Base-by-base conservation (phyloP, 2,329 filamentous ascomycete genomes). In the Verticillium nubilum region DNA sequence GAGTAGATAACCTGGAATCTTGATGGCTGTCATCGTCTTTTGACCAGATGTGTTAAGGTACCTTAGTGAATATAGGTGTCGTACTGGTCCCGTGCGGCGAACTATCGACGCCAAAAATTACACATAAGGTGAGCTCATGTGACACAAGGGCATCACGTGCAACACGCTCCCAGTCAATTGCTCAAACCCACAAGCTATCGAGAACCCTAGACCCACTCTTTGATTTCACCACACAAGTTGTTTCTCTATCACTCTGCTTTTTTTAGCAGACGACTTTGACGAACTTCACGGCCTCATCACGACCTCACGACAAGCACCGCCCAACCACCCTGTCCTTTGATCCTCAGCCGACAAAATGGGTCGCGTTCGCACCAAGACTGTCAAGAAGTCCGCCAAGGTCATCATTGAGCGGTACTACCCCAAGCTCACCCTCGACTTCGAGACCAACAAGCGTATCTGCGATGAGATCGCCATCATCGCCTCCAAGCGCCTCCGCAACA, bases 401-500 rank as follows among this genome's bases (percentile, higher is more conserved):
- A 94, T 98, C 85, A 98, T 99, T 82, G 93, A 97, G 90, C 87
- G 90, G 70, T 96, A 95, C 86, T 96, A 96, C 84, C 95, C 95
- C 77, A 92, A 92, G 83, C 86, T 99, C 79, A 97, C 93, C 67
- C 91, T 98, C 76, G 95, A 99, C 86, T 99, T 99, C 85, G 95
- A 99, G 89, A 97, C 91, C 87, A 97, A 97, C 90, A 97, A 97
- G 91, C 87, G 92, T 74, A 96, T 98, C 75, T 98, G 95, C 85
- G 95, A 98, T 92, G 95, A 99, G 84, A 95, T 99, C 73, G 95
- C 95, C 76, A 96, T 99, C 81, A 99, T 99, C 77, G 92, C 95
- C 72, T 96, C 90, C 73, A 99, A 99, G 91, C 89, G 96, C 78
- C 90, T 99, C 74, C 89, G 95, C 84, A 99, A 99, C 90, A 99